phyloP scores from a whole-genome alignment of 345 rosid genomes.

The Gossypium mustelinum region DNA sequence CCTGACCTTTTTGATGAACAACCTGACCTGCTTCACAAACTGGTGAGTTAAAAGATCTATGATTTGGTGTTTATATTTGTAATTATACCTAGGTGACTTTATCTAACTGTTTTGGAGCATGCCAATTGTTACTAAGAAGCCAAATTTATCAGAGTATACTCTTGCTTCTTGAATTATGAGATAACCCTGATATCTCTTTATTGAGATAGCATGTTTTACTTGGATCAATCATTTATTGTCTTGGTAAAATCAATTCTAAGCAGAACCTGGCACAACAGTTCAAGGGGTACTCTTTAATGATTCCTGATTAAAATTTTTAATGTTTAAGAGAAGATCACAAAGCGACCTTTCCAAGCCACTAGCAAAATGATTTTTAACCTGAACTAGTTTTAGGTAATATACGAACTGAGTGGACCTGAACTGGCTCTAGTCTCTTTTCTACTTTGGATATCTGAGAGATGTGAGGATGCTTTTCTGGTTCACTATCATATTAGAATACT shows the following conservation, averaged over 20 bases:
- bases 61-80: neutral
- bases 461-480: neutral
- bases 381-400: neutral
- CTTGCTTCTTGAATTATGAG: neutral
- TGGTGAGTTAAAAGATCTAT: constrained; percentile 51
- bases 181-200: neutral
- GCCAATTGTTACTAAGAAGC: neutral
- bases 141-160: neutral
- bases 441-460: neutral
- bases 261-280: no score
- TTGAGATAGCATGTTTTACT: neutral
- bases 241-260: neutral
- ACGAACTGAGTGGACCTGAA: neutral
- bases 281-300: no score
- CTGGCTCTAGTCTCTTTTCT: neutral
- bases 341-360: no score
- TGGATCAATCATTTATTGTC: neutral
- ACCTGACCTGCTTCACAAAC: constrained; percentile 96
- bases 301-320: no score
- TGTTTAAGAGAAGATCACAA: no score
- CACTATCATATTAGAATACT: neutral
- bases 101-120: neutral
- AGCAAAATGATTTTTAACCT: neutral
- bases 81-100: neutral
- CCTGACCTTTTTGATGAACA: constrained; percentile 98